Percentiles rank a stretch among this genome's conserved stretches.
Conservation (phyloP, 2,329 filamentous ascomycete genomes). For the Monosporascus sp. region DNA sequence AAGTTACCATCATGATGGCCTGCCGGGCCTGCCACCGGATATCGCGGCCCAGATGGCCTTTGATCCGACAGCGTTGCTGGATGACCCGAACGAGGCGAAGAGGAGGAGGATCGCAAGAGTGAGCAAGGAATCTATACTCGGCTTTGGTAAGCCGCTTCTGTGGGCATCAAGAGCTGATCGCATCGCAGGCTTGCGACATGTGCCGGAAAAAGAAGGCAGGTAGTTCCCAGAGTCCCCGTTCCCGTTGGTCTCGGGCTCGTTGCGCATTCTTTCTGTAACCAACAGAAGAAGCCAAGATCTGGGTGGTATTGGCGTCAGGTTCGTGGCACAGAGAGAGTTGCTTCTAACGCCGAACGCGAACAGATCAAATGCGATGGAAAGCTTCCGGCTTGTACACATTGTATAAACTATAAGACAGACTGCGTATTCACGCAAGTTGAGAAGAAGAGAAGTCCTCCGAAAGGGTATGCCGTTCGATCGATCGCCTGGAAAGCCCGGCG, state of each 20-base stretch:
- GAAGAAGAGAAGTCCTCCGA: constrained; percentile 96
- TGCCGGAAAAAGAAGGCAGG: constrained; percentile 42
- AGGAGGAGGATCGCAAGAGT: constrained; percentile 82
- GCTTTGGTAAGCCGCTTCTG: background rate
- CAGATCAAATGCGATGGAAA: constrained; percentile 97
- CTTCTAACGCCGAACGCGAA: background rate
- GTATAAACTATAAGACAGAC: constrained; percentile 95
- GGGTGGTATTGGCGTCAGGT: background rate
- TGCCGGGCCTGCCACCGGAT: constrained; percentile 54
- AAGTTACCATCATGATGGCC: constrained; percentile 53
- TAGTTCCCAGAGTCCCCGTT: background rate
- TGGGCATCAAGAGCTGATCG: constrained; percentile 8
- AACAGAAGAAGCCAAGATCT: no score
- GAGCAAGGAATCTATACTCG: constrained; percentile 28
- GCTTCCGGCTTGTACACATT: constrained; percentile 90
- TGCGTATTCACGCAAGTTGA: constrained; percentile 97
- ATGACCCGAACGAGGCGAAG: constrained; percentile 77
- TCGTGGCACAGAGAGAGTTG: background rate
- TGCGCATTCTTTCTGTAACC: no score
- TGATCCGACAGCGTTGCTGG: constrained; percentile 50
- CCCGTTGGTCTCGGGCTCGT: background rate
- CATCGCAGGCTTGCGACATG: constrained; percentile 79
- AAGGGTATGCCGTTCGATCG: constrained; percentile 60
- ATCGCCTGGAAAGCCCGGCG: constrained; percentile 2
- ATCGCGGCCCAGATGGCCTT: constrained; percentile 56